These are phyloP conservation scores for Acanthamoeba triangularis DNA, from an alignment of 208 protist species.

Conservation along the genomic window DNA sequence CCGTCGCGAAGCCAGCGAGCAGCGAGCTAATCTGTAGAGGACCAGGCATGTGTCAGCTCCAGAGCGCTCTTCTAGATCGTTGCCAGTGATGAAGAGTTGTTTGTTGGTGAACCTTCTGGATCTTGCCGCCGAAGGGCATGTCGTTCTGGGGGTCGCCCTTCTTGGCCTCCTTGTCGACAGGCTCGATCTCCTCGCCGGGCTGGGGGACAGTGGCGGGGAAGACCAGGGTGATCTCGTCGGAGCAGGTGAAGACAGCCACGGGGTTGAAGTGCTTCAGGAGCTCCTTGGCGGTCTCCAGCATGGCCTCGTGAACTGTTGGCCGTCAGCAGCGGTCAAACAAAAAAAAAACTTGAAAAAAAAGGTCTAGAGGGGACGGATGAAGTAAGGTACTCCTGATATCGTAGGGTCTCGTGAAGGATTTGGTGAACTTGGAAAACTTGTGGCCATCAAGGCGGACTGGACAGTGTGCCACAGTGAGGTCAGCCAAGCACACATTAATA, in stretches of 20 bases:
- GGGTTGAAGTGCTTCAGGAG: conserved; percentile 82
- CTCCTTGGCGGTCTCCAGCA: conserved; percentile 80
- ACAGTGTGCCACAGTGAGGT: not conserved
- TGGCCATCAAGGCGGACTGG: conserved; percentile 84
- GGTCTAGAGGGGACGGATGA: too few species aligned
- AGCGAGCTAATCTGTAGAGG: conserved; percentile 74
- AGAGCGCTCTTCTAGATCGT: not conserved
- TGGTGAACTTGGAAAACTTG: conserved; percentile 85
- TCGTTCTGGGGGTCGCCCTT: not conserved
- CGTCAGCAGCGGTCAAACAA: not conserved
- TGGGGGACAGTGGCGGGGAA: conserved; percentile 72
- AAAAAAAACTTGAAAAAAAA: not conserved
- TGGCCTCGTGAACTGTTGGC: conserved; percentile 83
- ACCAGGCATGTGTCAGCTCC: not conserved
- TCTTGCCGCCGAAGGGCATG: conserved; percentile 78
- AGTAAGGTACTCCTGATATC: conserved; percentile 83
- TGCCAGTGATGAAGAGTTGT: not conserved
- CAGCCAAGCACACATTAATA: not conserved
- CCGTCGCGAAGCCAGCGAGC: conserved; percentile 77
- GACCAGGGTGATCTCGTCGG: conserved; percentile 87
- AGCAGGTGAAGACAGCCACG: conserved; percentile 77
- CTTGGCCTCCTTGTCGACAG: conserved; percentile 19
- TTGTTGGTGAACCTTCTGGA: conserved; percentile 79
- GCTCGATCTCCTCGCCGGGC: not conserved
- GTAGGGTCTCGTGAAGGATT: conserved; percentile 79